Percentiles rank a stretch among this genome's conserved stretches.
phyloP scores from a whole-genome alignment of 306 rosid species.

The Ormosia emarginata region DNA sequence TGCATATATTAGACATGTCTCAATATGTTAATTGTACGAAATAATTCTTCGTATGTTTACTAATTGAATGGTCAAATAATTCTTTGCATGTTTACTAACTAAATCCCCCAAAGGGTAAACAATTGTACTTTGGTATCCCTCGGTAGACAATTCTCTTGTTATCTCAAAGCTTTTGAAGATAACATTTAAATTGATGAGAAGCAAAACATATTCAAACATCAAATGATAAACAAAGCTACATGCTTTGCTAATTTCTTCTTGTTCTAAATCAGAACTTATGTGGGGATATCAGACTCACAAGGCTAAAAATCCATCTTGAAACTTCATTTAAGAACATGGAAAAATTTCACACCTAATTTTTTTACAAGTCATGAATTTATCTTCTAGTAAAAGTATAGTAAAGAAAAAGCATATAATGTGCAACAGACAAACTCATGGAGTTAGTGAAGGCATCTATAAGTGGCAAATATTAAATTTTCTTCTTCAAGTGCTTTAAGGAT shows the following conservation, averaged over 20 bases:
- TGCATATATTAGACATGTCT: not conserved
- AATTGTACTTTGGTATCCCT: not conserved
- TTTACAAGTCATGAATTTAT: not conserved
- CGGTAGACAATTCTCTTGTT: not conserved
- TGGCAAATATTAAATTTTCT: not conserved
- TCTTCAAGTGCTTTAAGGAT: not conserved
- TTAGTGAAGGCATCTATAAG: not conserved
- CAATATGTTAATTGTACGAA: not conserved
- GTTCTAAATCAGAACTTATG: not conserved
- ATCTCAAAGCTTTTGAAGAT: not conserved
- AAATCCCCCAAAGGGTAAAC: not conserved
- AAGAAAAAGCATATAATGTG: not conserved
- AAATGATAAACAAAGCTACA: not conserved
- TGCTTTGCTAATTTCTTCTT: not conserved
- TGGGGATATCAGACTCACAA: not conserved
- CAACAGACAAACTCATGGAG: too few species aligned
- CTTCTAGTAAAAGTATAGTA: not conserved
- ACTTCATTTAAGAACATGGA: too few species aligned
- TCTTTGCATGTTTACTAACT: not conserved
- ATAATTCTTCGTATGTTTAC: not conserved
- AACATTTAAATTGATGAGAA: not conserved
- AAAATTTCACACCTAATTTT: too few species aligned
- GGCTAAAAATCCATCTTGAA: too few species aligned
- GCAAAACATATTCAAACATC: not conserved
- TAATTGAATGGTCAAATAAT: not conserved